Evolutionary conservation across 2,329 filamentous ascomycete species (phyloP).

Genomic region (Trichoderma sp.): DNA sequence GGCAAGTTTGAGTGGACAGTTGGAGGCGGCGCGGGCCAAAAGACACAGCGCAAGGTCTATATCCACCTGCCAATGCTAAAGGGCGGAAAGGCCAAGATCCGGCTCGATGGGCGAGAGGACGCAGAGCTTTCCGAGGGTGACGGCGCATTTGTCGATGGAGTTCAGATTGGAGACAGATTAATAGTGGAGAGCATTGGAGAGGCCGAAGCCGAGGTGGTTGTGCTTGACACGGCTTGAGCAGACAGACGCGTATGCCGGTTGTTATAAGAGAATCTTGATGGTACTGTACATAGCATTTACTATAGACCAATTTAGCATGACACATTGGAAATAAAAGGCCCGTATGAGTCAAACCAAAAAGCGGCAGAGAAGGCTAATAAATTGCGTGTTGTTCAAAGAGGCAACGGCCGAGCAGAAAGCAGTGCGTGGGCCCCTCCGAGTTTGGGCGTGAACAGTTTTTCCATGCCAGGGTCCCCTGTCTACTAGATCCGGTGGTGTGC

Average conservation of each 20-base stretch:
- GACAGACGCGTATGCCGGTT: background rate
- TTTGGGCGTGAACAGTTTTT: background rate
- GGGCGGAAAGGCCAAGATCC: constrained; percentile 70
- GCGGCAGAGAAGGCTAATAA: background rate
- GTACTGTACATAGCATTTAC: background rate
- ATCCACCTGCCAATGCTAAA: constrained; percentile 81
- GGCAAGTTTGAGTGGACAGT: constrained; percentile 71
- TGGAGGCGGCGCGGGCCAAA: constrained; percentile 57
- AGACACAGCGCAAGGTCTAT: constrained; percentile 70
- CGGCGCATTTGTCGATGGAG: constrained; percentile 70
- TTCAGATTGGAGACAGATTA: constrained; percentile 65
- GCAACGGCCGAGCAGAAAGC: constrained; percentile 4
- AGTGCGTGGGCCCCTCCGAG: background rate
- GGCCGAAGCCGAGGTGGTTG: constrained; percentile 68
- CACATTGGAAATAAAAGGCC: background rate
- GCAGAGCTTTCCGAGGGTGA: constrained; percentile 72
- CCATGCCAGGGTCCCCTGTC: background rate
- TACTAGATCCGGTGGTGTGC: background rate
- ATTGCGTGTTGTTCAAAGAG: constrained; percentile 15
- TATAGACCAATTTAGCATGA: background rate
- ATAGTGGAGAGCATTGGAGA: constrained; percentile 68
- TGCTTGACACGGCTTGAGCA: constrained; percentile 56
- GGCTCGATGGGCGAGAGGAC: constrained; percentile 65
- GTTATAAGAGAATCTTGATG: background rate
- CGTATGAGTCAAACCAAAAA: constrained; percentile 14